A percentile compares a stretch with the other conserved stretches of the same genome.
Conservation (phyloP, 139 green algal species). For the Volvox africanus region DNA sequence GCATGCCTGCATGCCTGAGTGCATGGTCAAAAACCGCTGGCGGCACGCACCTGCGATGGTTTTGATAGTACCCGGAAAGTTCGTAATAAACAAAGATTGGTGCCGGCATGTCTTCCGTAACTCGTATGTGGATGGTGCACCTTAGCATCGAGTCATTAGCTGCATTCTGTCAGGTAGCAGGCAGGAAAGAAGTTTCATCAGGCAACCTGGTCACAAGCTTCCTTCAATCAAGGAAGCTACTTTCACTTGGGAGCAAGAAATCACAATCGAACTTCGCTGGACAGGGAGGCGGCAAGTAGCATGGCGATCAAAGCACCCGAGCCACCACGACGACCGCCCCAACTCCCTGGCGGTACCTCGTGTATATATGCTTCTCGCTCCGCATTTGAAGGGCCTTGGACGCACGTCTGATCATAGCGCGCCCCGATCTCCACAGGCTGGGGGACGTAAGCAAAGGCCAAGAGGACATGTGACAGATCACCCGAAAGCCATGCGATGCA, state of each 20-base stretch:
- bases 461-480: not conserved
- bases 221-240: too few relatives aligned
- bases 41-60: slow-evolving; percentile 82
- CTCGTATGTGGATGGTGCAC: slow-evolving; percentile 67
- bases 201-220: too few relatives aligned
- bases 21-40: not conserved
- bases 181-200: not conserved
- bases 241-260: too few relatives aligned
- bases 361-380: slow-evolving; percentile 6
- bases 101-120: slow-evolving; percentile 65
- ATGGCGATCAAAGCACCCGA: too few relatives aligned
- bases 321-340: too few relatives aligned
- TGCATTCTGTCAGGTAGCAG: slow-evolving; percentile 18
- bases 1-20: too few relatives aligned
- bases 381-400: not conserved
- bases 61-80: slow-evolving; percentile 92
- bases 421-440: slow-evolving; percentile 14
- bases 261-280: too few relatives aligned
- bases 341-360: not conserved
- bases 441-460: not conserved
- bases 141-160: slow-evolving; percentile 36
- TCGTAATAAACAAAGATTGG: slow-evolving; percentile 95
- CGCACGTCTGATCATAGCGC: slow-evolving; percentile 42
- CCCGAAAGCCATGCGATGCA: too few relatives aligned
- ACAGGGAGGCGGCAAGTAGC: too few relatives aligned